phyloP scores from a whole-genome alignment of 352 stramenopile genomes.

The Phytophthora idaei region DNA sequence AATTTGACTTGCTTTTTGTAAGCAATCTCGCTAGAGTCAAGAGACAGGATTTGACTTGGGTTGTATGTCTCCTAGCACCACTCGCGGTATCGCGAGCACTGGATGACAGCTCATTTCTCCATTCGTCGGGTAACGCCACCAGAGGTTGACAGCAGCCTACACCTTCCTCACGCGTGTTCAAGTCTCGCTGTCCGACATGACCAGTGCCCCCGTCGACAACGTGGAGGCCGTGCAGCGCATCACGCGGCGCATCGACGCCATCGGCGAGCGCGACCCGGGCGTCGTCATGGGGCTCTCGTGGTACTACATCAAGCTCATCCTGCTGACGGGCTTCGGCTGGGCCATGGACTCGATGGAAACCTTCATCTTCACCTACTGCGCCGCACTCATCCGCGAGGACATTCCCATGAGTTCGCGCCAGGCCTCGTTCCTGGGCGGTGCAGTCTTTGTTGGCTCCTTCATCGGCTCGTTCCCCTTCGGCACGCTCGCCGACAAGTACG shows the following conservation, averaged over 20 bases:
- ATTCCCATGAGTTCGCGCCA: conserved; percentile 47
- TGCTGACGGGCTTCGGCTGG: conserved; percentile 71
- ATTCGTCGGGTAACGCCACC: conserved; percentile 30
- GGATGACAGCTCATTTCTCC: conserved; percentile 22
- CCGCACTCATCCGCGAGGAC: conserved; percentile 45
- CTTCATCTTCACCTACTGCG: conserved; percentile 71
- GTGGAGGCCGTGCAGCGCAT: conserved; percentile 66
- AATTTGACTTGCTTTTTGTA: background rate
- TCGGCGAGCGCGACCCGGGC: conserved; percentile 56
- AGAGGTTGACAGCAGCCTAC: conserved; percentile 30
- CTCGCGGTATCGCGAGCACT: conserved; percentile 24
- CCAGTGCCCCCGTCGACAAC: conserved; percentile 30
- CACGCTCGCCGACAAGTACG: conserved; percentile 65
- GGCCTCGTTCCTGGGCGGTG: conserved; percentile 49
- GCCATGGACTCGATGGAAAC: conserved; percentile 82
- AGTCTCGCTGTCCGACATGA: conserved; percentile 4
- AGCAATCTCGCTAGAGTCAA: too few species aligned
- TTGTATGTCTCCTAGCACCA: too few species aligned
- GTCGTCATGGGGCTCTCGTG: conserved; percentile 64
- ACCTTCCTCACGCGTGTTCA: conserved; percentile 16
- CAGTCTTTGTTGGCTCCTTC: conserved; percentile 70
- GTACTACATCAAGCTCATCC: conserved; percentile 74
- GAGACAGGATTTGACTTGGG: too few species aligned
- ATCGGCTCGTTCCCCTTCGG: conserved; percentile 67
- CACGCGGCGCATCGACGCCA: conserved; percentile 67